A percentile compares a stretch with the other conserved stretches of the same genome.
Evolutionary conservation across 768 basidiomycete genomes (phyloP).

Genomic region (Rhodotorula paludigena): DNA sequence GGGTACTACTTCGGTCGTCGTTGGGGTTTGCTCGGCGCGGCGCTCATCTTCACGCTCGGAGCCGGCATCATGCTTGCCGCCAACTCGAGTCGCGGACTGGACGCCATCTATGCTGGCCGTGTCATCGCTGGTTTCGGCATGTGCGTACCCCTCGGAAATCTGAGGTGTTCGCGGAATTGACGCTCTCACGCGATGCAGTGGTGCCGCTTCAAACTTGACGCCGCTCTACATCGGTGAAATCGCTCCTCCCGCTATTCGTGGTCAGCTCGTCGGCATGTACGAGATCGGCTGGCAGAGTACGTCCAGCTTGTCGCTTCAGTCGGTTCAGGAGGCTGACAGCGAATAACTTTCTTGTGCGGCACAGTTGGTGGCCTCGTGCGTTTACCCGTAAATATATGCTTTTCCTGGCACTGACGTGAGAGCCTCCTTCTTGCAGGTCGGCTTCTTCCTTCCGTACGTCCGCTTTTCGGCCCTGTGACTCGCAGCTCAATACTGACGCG

Average conservation of each 20-base stretch:
- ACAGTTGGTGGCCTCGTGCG: conserved; percentile 53
- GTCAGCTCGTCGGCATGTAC: conserved; percentile 54
- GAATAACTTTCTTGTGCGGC: conserved; percentile 50
- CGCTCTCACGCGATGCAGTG: conserved; percentile 45
- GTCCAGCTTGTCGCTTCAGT: conserved; percentile 45
- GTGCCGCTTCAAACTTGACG: conserved; percentile 43
- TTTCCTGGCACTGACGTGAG: no score
- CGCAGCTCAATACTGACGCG: conserved; percentile 10
- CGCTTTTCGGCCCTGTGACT: conserved; percentile 44
- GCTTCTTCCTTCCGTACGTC: conserved; percentile 46
- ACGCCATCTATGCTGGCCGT: conserved; percentile 51
- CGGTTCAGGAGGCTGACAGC: conserved; percentile 25
- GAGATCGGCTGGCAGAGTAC: conserved; percentile 55
- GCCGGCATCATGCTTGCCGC: conserved; percentile 54
- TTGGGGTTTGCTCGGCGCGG: conserved; percentile 52
- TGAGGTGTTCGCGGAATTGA: background rate
- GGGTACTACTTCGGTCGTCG: conserved; percentile 59
- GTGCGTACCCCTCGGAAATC: background rate
- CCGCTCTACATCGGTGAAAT: conserved; percentile 55
- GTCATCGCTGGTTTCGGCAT: conserved; percentile 48
- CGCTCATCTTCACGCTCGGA: conserved; percentile 59
- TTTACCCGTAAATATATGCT: no score
- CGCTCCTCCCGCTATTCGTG: conserved; percentile 43
- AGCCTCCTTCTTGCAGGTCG: no score
- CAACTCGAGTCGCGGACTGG: conserved; percentile 30